Evolutionary conservation across 352 stramenopile species (phyloP).

Genomic region (Globisporangium sylvaticum): DNA sequence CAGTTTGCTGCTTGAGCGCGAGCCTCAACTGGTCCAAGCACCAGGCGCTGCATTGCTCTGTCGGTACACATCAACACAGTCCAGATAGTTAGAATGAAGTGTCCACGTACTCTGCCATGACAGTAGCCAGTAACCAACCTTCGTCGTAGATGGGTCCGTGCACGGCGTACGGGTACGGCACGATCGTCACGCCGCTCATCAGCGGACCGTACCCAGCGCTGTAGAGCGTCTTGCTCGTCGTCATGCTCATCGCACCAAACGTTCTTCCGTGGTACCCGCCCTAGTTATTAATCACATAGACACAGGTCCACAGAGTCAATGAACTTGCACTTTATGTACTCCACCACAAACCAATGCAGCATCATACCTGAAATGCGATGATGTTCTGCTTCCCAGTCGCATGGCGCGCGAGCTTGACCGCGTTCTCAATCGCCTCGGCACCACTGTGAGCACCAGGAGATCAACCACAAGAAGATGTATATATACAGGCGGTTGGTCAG

Average conservation of each 20-base stretch:
- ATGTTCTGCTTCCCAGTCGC: slow-evolving; percentile 86
- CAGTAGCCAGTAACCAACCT: slow-evolving; percentile 3
- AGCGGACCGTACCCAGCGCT: slow-evolving; percentile 83
- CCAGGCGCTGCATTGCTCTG: slow-evolving; percentile 58
- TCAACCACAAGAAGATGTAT: background rate
- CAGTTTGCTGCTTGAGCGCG: slow-evolving; percentile 59
- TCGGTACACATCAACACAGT: background rate
- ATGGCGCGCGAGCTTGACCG: slow-evolving; percentile 90
- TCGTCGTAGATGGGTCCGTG: slow-evolving; percentile 69
- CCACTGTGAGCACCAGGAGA: slow-evolving; percentile 34
- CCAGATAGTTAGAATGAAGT: background rate
- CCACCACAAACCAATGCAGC: background rate
- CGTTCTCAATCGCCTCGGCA: slow-evolving; percentile 91
- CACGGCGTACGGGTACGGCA: slow-evolving; percentile 81
- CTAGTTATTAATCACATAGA: background rate
- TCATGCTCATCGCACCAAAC: slow-evolving; percentile 90
- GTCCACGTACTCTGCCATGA: background rate
- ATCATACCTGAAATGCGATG: slow-evolving; percentile 80
- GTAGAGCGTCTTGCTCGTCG: slow-evolving; percentile 89
- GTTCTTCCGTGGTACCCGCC: slow-evolving; percentile 92
- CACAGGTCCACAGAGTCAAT: background rate
- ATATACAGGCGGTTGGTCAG: background rate
- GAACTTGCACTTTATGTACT: background rate
- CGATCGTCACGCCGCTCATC: slow-evolving; percentile 78
- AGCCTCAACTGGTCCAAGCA: slow-evolving; percentile 82